phyloP scores from a whole-genome alignment of 257 asterid genomes.

The Ballota nigra region DNA sequence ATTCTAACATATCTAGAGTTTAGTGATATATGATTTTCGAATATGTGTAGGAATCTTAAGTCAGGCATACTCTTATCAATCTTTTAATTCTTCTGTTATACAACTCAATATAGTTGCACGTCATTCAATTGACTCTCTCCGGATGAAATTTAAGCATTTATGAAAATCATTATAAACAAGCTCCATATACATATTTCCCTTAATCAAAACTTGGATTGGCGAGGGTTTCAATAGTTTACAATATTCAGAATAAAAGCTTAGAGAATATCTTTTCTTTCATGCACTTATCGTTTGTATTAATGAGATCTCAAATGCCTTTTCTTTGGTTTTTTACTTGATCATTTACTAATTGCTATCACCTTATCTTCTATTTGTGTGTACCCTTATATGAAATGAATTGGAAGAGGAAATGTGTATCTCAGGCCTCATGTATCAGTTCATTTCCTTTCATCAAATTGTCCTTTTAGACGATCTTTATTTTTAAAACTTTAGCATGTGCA shows the following conservation, averaged over 20 bases:
- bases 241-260: not conserved
- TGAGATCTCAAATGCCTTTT: not conserved
- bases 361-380: too few relatives aligned
- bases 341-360: too few relatives aligned
- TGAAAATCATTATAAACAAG: not conserved
- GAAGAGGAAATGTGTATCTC: too few relatives aligned
- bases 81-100: not conserved
- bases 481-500: not conserved
- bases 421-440: too few relatives aligned
- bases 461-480: not conserved
- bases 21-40: not conserved
- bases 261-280: not conserved
- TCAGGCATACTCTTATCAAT: not conserved
- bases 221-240: not conserved
- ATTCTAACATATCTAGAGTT: not conserved
- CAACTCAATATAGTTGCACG: not conserved
- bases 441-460: not conserved
- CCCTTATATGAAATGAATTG: too few relatives aligned
- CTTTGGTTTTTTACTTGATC: not conserved
- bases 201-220: slow-evolving; percentile 1
- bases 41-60: not conserved
- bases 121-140: not conserved
- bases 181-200: not conserved
- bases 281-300: not conserved
- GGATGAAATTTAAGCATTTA: not conserved